phyloP scores from a whole-genome alignment of 805 yeast genomes.

The Lipomyces yamadae region DNA sequence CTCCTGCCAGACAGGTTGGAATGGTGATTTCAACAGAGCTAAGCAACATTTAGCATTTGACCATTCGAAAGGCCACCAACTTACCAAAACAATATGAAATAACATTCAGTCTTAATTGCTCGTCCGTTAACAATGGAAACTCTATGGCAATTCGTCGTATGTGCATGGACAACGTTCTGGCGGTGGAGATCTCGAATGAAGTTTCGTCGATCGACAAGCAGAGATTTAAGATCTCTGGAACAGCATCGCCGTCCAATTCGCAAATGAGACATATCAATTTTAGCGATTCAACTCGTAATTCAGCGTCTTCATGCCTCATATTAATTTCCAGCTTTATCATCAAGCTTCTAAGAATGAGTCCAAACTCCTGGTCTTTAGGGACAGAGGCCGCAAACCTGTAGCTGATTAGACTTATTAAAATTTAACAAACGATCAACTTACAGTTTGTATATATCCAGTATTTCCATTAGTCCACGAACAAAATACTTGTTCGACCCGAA shows the following conservation, averaged over 20 bases:
- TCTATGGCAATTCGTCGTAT: conserved; percentile 52
- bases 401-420: background rate
- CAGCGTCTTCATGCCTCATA: conserved; percentile 8
- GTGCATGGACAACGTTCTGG: conserved; percentile 75
- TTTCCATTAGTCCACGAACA: conserved; percentile 3
- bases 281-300: conserved; percentile 21
- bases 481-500: conserved; percentile 10
- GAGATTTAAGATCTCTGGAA: conserved; percentile 54
- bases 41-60: conserved; percentile 47
- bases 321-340: conserved; percentile 5
- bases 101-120: conserved; percentile 8
- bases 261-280: conserved; percentile 48
- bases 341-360: background rate
- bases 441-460: background rate
- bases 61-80: background rate
- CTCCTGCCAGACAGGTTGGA: conserved; percentile 86
- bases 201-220: conserved; percentile 69
- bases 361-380: background rate
- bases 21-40: conserved; percentile 74
- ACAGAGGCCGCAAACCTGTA: background rate
- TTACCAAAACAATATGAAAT: conserved; percentile 26
- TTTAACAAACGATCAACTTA: background rate
- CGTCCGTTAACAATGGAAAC: conserved; percentile 20
- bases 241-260: conserved; percentile 41
- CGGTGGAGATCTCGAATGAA: conserved; percentile 69